A percentile compares a stretch with the other conserved stretches of the same genome.
Conservation (phyloP, 176 grass and related monocot species). For the Thinopyrum elongatum region DNA sequence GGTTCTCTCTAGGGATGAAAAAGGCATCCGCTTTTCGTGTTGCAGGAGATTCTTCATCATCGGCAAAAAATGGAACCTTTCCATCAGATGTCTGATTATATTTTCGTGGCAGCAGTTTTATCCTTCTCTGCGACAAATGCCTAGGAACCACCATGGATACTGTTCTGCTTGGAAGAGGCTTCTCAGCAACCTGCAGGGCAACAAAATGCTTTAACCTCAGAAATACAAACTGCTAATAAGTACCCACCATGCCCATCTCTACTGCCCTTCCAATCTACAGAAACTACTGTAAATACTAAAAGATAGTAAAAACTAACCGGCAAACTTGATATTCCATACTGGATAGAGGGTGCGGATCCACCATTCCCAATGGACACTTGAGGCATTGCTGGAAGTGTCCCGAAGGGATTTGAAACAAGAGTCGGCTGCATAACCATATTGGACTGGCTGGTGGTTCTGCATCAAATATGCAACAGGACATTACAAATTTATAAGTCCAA, state of each 20-base stretch:
- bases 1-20: slow-evolving; percentile 96
- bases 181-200: slow-evolving; percentile 79
- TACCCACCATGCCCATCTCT: background rate
- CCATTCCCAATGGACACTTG: slow-evolving; percentile 87
- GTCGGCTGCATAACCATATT: slow-evolving; percentile 77
- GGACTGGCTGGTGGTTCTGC: slow-evolving; percentile 49
- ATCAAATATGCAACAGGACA: slow-evolving; percentile 35
- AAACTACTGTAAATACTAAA: slow-evolving; percentile 4
- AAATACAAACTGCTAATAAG: background rate
- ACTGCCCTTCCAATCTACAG: background rate
- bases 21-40: slow-evolving; percentile 92
- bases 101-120: slow-evolving; percentile 74
- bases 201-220: slow-evolving; percentile 1
- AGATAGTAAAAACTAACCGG: slow-evolving; percentile 50
- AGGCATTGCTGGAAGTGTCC: slow-evolving; percentile 90
- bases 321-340: slow-evolving; percentile 99
- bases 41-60: slow-evolving; percentile 66
- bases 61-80: slow-evolving; percentile 74
- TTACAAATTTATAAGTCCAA: slow-evolving; percentile 19
- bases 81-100: slow-evolving; percentile 71
- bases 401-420: slow-evolving; percentile 80
- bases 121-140: slow-evolving; percentile 88
- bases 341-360: slow-evolving; percentile 80
- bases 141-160: slow-evolving; percentile 73
- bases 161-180: slow-evolving; percentile 58